phyloP scores from a whole-genome alignment of 805 yeast genomes.

The Yamadazyma akitaensis region DNA sequence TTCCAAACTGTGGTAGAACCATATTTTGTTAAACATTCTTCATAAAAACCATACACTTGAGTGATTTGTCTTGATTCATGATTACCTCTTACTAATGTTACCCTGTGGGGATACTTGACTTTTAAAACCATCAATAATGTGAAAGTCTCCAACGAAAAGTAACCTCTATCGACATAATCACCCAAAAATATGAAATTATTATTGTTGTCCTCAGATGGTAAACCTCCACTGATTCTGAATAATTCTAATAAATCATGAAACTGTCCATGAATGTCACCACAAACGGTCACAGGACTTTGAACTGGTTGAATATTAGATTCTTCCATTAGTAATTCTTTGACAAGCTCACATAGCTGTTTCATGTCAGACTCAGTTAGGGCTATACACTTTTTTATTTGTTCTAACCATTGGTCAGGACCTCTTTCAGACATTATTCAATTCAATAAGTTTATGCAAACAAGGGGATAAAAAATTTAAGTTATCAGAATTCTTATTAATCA shows the following conservation, averaged over 20 bases:
- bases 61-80: conserved; percentile 97
- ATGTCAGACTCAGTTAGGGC: conserved; percentile 87
- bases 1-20: conserved; percentile 96
- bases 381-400: conserved; percentile 85
- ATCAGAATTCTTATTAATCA: background rate
- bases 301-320: conserved; percentile 95
- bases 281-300: conserved; percentile 87
- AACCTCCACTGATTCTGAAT: conserved; percentile 88
- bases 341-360: conserved; percentile 95
- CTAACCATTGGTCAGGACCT: conserved; percentile 90
- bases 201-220: conserved; percentile 61
- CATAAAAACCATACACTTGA: conserved; percentile 98
- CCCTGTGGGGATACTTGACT: conserved; percentile 78
- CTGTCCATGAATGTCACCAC: conserved; percentile 98
- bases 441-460: background rate
- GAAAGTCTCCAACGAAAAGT: conserved; percentile 89
- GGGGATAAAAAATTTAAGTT: background rate
- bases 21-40: conserved; percentile 88
- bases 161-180: conserved; percentile 98
- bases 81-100: conserved; percentile 94
- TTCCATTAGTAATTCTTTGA: conserved; percentile 92
- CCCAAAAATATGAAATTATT: conserved; percentile 74
- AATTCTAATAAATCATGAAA: conserved; percentile 91
- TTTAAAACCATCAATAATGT: conserved; percentile 90
- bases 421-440: conserved; percentile 11